Evolutionary conservation across 2,329 filamentous ascomycete genomes (phyloP), one percentile per base, ranked within the genome.

Genomic region (Alternaria angustiovoidea): DNA sequence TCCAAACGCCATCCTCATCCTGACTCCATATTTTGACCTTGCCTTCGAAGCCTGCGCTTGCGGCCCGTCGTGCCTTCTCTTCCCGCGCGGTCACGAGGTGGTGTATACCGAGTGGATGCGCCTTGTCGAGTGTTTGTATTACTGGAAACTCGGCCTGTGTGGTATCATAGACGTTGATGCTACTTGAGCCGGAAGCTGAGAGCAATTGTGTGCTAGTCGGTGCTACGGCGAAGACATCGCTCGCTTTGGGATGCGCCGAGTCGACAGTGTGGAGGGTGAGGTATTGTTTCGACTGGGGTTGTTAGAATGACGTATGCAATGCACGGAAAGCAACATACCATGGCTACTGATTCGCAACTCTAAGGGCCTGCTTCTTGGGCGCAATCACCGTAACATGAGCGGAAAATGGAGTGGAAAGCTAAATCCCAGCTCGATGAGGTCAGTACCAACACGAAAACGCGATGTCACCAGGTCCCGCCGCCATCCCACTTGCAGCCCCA

Each of bases 211-310:
- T 89, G 2, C 87, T 82, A 1, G 93, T 96, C 41, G 92, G 86
- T 5, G 93, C 92, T 61, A 97, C 81, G 43, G 91, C 89, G 80
- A 94, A 97, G 66, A 97, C 91, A 76, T 96, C 92, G 65, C 90
- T 90, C 8, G 70, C 68, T 34, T 70, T 69, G 68, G 88, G 84
- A 80, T 97, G 93, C 64, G 92, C 93, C 83, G 93, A 87, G 77
- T 96, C 91, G 78, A 97, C 88, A 43, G 93, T 94, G 79, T 97
- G 92, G 68, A 91, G 91, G 73, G 94, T 96, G 64, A 99, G 87
- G 79, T 97, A 99, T 89, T 98, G 95, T 83, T 98, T 98, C 57
- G 95, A 99, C 95, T 97, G 59, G 48, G 41, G 22, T 5, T 34
- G 49, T 75, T 59, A 71, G 62, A 24, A 47, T 38, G 30, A 34